Evolutionary conservation across 768 basidiomycete genomes (phyloP).

Genomic region (Phanerodontia chrysosporium): DNA sequence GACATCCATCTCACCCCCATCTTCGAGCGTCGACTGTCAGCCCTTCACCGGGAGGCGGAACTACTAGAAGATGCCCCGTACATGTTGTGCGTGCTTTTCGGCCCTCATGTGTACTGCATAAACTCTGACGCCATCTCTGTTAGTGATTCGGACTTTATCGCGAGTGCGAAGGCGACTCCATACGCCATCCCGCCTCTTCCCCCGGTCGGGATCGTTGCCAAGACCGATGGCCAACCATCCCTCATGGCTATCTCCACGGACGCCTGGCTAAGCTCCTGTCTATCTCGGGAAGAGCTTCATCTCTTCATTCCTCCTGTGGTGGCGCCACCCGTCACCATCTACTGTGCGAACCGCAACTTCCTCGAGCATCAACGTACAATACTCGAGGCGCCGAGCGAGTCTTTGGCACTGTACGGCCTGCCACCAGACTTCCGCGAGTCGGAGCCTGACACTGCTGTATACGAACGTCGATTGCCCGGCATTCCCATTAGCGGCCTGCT

Average conservation of each 20-base stretch:
- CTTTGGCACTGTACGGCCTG: conserved; percentile 80
- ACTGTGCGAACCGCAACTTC: conserved; percentile 76
- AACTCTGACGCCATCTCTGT: background rate
- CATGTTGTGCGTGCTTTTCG: conserved; percentile 35
- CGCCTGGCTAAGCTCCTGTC: conserved; percentile 70
- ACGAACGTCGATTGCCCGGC: conserved; percentile 49
- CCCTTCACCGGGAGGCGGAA: conserved; percentile 40
- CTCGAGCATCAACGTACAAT: conserved; percentile 60
- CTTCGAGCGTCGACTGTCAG: conserved; percentile 50
- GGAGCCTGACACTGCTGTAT: conserved; percentile 42
- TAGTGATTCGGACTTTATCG: conserved; percentile 55
- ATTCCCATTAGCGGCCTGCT: conserved; percentile 68
- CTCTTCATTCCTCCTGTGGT: conserved; percentile 86
- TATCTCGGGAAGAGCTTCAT: conserved; percentile 74
- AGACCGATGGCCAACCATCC: conserved; percentile 42
- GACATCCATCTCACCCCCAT: conserved; percentile 55
- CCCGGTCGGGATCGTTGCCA: conserved; percentile 17
- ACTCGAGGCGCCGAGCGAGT: conserved; percentile 68
- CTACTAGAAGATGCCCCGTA: conserved; percentile 37
- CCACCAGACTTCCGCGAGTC: conserved; percentile 63
- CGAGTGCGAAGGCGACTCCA: conserved; percentile 29
- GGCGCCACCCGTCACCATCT: conserved; percentile 76
- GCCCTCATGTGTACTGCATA: background rate
- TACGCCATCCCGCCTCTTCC: conserved; percentile 32
- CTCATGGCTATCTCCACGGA: conserved; percentile 57